Conservation (phyloP, 169 alveolate species). For the Theileria orientalis region DNA sequence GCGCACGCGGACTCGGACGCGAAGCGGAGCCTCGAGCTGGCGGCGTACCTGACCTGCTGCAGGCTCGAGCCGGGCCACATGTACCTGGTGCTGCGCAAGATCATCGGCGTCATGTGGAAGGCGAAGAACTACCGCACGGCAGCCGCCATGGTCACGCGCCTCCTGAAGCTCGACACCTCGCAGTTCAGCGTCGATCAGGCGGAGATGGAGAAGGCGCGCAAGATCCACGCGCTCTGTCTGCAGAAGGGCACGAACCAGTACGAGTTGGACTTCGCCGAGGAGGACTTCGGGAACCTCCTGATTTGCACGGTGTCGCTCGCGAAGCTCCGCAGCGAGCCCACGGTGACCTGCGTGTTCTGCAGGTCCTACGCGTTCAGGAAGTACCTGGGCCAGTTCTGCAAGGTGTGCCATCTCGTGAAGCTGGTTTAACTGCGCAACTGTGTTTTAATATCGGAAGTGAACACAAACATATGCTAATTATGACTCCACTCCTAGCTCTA, state of each 20-base stretch:
- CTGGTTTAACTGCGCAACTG: conserved; percentile 6
- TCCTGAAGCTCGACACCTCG: conserved; percentile 52
- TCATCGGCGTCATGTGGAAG: conserved; percentile 86
- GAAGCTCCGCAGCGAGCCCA: conserved; percentile 20
- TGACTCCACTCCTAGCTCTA: too few species aligned
- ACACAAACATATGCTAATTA: not conserved
- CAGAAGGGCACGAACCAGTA: conserved; percentile 49
- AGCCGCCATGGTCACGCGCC: conserved; percentile 67
- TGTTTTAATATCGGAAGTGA: not conserved
- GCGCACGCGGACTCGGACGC: conserved; percentile 51
- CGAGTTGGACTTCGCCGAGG: conserved; percentile 23
- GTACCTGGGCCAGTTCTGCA: conserved; percentile 31
- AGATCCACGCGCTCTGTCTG: conserved; percentile 55
- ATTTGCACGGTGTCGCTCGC: conserved; percentile 51
- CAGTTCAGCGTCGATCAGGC: conserved; percentile 52
- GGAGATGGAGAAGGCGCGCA: conserved; percentile 63
- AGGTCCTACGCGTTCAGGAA: conserved; percentile 46
- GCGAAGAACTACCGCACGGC: conserved; percentile 82
- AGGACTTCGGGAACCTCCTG: conserved; percentile 26
- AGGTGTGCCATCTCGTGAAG: conserved; percentile 45
- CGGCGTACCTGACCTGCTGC: conserved; percentile 82
- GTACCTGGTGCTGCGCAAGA: conserved; percentile 80
- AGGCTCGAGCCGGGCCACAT: conserved; percentile 75
- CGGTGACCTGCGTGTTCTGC: conserved; percentile 59
- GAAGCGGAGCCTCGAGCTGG: conserved; percentile 76